Evolutionary conservation across 129 eudicot genomes (phyloP), one percentile per base, ranked within the genome.

Genomic region (Chrysanthemum seticuspe): DNA sequence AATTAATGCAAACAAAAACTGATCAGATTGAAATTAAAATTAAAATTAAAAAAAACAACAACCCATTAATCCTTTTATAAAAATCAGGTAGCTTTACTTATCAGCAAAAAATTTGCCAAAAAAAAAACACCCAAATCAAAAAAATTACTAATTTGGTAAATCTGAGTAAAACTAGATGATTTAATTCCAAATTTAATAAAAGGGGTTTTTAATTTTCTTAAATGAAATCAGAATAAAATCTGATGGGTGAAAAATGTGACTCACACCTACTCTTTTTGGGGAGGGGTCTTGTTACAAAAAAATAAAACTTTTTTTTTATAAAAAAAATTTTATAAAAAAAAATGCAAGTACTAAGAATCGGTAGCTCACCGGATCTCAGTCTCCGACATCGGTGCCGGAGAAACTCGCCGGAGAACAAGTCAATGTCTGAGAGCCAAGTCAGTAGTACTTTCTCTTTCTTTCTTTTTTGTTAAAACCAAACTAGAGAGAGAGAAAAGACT

Each of bases 331-430:
- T 54, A 49, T 49, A 52, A 65, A 64, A 65, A 64, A 48, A 65
- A 73, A 75, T 71, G 56, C 36, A 67, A 65, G 5, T 61, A 76
- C 72, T 76, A 67, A 72, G 65, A 13, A 55, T 67, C 68, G 73
- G 67, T 40, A 85, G 82, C 86, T 85, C 83, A 86, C 87, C 87
- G 87, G 87, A 82, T 86, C 85, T 77, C 80, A 63, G 29, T 53
- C 80, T 78, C 58, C 50, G 64, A 58, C 70, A 63, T 76, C 66
- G 70, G 44, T 67, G 82, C 83, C 82, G 81, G 82, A 77, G 36
- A 19, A 72, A 58, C 48, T 55, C 58, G 66, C 81, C 67, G 76
- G 50, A 36, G 78, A 75, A 74, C 54, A 75, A 82, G 82, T 68
- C 80, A 77, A 75, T 78, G 81, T 63, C 67, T 58, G 78, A 74